Evolutionary conservation across 164 flowering plant genomes (phyloP), one percentile per base, ranked within the genome.

Genomic region (Platanus orientalis): DNA sequence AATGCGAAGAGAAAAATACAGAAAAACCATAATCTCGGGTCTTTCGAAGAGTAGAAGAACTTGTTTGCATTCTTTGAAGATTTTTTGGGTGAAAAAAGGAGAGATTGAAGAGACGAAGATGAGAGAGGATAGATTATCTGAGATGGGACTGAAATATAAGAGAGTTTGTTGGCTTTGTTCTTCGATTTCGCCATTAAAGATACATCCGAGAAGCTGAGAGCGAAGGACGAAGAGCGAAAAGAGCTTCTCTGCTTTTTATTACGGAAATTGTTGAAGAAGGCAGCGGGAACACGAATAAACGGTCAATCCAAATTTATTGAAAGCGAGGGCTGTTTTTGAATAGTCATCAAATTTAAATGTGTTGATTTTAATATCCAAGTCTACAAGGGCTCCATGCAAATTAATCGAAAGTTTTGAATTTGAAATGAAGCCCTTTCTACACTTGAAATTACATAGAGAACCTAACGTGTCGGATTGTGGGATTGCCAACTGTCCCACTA

Each of bases 101-200:
- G 67, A 36, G 78, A 71, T 21, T 83, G 79, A 19, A 81, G 76
- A 3, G 86, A 77, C 26, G 86, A 68, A n/a, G 82, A 68, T 5
- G 85, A 81, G 45, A 77, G 57, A 30, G 82, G 69, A 56, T 45
- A 61, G 45, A 82, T 80, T 1, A 82, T 73, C 57, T 74, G 77
- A 27, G 89, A 78, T 12, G 85, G 83, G 6, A 85, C 80, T 24
- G 84, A 71, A 21, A 83, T 83, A 80, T 78, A 80, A 6, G 77
- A 62, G 10, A 78, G 76, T 68, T 82, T 69, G 65, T 64, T 49
- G 44, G 65, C 55, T 61, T 62, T 40, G 60, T 54, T 69, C 71
- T 79, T 75, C 4, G 69, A 39, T 49, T 67, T 78, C 20, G 87
- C 92, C 90, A 85, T 86, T 69, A 57, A 10, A 58, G 52, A 69